Base-by-base conservation (phyloP, 345 rosid species). In the Corchorus olitorius region DNA sequence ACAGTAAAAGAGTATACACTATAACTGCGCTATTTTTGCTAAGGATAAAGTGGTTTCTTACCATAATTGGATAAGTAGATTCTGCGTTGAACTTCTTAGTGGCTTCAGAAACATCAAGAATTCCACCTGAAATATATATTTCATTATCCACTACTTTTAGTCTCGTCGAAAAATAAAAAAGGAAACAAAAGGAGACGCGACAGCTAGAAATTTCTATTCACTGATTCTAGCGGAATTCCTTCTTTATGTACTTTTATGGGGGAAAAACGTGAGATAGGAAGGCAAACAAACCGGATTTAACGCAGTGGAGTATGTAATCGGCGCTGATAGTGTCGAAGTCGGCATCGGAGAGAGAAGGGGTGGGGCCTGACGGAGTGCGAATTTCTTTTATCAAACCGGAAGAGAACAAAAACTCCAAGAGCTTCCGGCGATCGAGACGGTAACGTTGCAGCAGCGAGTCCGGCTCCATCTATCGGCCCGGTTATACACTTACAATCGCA, bases 391-490 rank as follows among this genome's bases (percentile, higher is more conserved):
- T 82, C 68, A 82, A 82, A 34, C 89, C 91, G 49, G 94, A 90
- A 0, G 94, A 81, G 17, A 93, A 70, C 56, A 93, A 86, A 78
- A 88, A 96, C 84, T 89, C 90, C 53, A 96, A 35, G 34, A 96
- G 92, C 90, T 90, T 90, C 72, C 97, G 97, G 74, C 98, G 98
- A 91, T 96, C 98, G 73, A 80, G 77, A 75, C 98, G 91, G 91
- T 93, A 91, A 52, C 87, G 91, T 11, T 84, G 82, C 73, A 92
- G 64, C 68, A 88, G 82, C 75, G 83, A 78, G 61, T 82, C 64
- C 78, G 82, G 79, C 74, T 79, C 80, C 86, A 73, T 81, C 70
- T 33, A n/a, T 50, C 8, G 9, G 59, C 16, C 73, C 73, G 59
- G 58, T 27, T 27, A 27, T 16, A 50, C 59, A 11, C 33, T 35